Evolutionary conservation across 2,329 filamentous ascomycete genomes (phyloP).

Genomic region (Grosmannia huntii): DNA sequence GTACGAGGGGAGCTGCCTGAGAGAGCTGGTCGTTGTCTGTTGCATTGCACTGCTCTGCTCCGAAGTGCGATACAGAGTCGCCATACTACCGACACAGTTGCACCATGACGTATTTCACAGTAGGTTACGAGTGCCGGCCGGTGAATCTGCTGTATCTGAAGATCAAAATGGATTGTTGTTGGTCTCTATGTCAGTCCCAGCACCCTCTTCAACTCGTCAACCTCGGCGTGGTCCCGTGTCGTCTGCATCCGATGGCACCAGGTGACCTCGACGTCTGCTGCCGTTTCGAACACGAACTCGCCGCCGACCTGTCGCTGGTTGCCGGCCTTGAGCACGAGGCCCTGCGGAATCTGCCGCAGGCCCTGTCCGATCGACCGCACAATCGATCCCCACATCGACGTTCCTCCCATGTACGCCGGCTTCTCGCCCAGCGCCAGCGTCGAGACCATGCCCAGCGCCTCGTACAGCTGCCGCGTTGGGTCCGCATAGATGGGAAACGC

Average conservation of each 20-base stretch:
- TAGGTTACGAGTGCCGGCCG: background rate
- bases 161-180: background rate
- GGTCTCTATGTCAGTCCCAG: conserved; percentile 35
- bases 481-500: conserved; percentile 69
- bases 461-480: conserved; percentile 53
- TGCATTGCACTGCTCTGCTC: background rate
- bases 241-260: conserved; percentile 78
- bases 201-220: conserved; percentile 50
- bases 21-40: background rate
- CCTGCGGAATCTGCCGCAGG: conserved; percentile 42
- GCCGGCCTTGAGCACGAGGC: conserved; percentile 50
- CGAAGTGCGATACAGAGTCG: background rate
- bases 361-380: conserved; percentile 44
- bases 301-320: conserved; percentile 59
- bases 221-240: conserved; percentile 65
- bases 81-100: background rate
- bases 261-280: conserved; percentile 28
- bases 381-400: conserved; percentile 33
- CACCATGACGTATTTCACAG: background rate
- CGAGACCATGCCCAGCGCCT: conserved; percentile 53
- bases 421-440: conserved; percentile 45
- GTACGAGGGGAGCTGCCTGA: too few species aligned
- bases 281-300: conserved; percentile 60
- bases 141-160: too few species aligned
- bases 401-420: conserved; percentile 52